Base-by-base conservation (phyloP, 192 early-diverging fungal species). In the Linnemannia hyalina region DNA sequence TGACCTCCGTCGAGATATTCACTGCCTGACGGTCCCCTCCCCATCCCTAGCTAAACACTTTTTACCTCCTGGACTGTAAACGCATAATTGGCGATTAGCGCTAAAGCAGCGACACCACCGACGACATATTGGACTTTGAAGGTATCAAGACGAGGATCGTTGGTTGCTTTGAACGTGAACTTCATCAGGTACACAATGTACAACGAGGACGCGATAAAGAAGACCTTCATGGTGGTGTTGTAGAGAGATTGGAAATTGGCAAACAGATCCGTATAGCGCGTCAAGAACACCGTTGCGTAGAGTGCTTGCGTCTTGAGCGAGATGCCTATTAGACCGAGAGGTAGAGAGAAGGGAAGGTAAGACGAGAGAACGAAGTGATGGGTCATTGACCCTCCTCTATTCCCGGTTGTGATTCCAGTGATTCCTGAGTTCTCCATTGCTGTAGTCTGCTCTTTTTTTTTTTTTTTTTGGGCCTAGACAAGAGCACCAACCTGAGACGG, bases 241-340 rank as follows among this genome's bases (percentile, higher is more conserved):
- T 99, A 99, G n/a, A 97, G 75, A 1, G 96, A 96, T 44, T 94
- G 78, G 69, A 90, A 97, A 44, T 88, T 82, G 41, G 89, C 87
- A 74, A 97, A 92, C 77, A 99, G 90, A 85, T 99, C 98, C 44
- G 98, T 89, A 83, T 99, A 99, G 74, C 98, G 97, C 26, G 97
- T 94, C 65, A 92, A 80, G 88, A 99, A 99, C 8, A 99, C 97
- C 42, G 96, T 63, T 40, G 97, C 90, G 80, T 98, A 98, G 32
- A 99, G 93, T 0, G 90, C 89, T 90, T 99, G 98, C 0, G 97
- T 94, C 88, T 99, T 99, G 91, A 98, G 96, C 22, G 98, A 99
- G 70, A 99, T 98, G 29, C 98, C 96, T 97, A 78, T 13, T 74
- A 10, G 52, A 10, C 22, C 23, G 22, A n/a, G n/a, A 41, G 42